Base-by-base conservation (phyloP, 2,329 filamentous ascomycete species). In the Claviceps sorghi region DNA sequence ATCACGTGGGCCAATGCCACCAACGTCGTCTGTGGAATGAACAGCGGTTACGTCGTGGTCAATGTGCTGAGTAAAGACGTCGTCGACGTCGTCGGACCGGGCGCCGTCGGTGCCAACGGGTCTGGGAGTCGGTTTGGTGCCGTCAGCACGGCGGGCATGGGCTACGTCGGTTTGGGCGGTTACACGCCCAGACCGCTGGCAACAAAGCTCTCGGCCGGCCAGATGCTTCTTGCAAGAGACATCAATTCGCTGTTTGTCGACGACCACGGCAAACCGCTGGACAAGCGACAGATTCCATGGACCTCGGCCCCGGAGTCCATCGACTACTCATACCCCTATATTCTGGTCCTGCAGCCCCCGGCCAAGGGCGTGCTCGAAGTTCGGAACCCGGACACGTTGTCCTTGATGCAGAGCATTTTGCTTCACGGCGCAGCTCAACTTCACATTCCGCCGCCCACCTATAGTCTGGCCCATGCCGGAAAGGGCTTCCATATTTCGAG, bases 291-390 rank as follows among this genome's bases (percentile, higher is more conserved):
- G 64, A 83, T 98, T n/a, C 89, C 89, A 1, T 98, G 93, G 93
- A 79, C 83, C 43, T 75, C 80, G 36, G 88, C 91, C 1, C 94
- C 93, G 1, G 90, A 96, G 61, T 84, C 84, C 52, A 83, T 98
- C 54, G 93, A 91, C 22, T 98, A 96, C 66, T 96, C 90, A 22
- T 98, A 98, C 65, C 93, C 93, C 0, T 98, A 96, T 64, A 83
- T 98, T 52, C 73, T 98, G 48, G 87, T 89, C 10, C 72, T 98
- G 15, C 89, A 95, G 63, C 75, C 88, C 8, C 82, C 88, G 0
- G 77, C 86, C 1, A 95, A 93, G 66, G 89, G 91, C 2, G 81
- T 80, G 0, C 72, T 98, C 11, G 93, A 98, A 67, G 84, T 98
- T 40, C 79, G 93, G 42, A 98, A 96, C 62, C 91, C 93, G 0